Evolutionary conservation across 1,284 basidiomycete genomes (phyloP).

Genomic region (Leccinum fallax): DNA sequence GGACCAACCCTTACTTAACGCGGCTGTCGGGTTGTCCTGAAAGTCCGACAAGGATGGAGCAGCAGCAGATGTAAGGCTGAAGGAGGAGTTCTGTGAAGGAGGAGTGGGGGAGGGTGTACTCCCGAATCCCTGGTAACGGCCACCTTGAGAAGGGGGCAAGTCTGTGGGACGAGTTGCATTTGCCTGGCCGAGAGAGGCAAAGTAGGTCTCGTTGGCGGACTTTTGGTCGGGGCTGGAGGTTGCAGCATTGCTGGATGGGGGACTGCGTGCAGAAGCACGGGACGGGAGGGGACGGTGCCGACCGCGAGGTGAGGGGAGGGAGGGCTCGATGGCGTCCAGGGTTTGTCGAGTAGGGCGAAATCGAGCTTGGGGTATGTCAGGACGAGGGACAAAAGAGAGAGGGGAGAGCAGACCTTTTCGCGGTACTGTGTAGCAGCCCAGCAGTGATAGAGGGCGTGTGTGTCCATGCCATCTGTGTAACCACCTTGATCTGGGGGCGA

Average conservation of each 20-base stretch:
- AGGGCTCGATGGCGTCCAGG: conserved; percentile 72
- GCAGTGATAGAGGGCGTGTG: conserved; percentile 85
- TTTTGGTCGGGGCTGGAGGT: conserved; percentile 57
- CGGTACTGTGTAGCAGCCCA: conserved; percentile 93
- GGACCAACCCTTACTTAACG: conserved; percentile 85
- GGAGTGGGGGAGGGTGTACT: conserved; percentile 62
- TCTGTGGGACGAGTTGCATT: conserved; percentile 73
- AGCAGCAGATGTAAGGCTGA: conserved; percentile 66
- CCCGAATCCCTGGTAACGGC: conserved; percentile 84
- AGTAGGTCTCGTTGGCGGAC: conserved; percentile 75
- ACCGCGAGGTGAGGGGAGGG: conserved; percentile 45
- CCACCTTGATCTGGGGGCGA: conserved; percentile 71
- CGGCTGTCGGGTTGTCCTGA: conserved; percentile 76
- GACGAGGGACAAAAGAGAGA: background rate
- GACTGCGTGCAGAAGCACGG: conserved; percentile 61
- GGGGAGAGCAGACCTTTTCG: conserved; percentile 66
- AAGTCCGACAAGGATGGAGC: conserved; percentile 74
- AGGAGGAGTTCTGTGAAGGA: conserved; percentile 38
- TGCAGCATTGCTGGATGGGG: conserved; percentile 29
- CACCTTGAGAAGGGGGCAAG: conserved; percentile 84
- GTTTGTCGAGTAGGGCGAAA: conserved; percentile 64
- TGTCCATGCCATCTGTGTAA: conserved; percentile 67
- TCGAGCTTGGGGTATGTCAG: conserved; percentile 56
- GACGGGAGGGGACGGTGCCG: conserved; percentile 46
- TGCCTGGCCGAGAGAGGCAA: conserved; percentile 67